Base-by-base conservation (phyloP, 1,139 yeast genomes). In the Yamadazyma atlantica region DNA sequence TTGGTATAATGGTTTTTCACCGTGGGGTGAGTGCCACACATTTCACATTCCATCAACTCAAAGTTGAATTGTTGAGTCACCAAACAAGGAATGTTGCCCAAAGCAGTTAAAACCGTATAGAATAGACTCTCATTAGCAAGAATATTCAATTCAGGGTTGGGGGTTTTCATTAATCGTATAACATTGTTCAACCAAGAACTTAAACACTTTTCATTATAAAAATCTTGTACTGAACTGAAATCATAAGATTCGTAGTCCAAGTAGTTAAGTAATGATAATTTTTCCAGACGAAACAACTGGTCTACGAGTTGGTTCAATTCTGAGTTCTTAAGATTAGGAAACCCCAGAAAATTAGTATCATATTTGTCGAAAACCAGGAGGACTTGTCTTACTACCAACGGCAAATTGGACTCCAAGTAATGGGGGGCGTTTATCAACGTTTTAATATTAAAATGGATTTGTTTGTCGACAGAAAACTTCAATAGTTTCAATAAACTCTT, bases 31-130 rank as follows among this genome's bases (percentile, higher is more conserved):
- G 53, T 48, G 4, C 62, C 75, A 57, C 85, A 80, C 11, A 49
- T 45, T 1, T 45, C 39, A 48, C 87, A 81, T 22, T 61, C 60
- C 5, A 47, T 46, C 0, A 55, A 39, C 1, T 46, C 38, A 15
- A 49, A 45, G 38, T 73, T 58, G 39, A 49, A 71, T 32, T 65
- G 68, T 0, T 57, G 59, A 15, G 59, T 55, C 0, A 58, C 34
- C 16, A 73, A 41, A 45, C 83, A 77, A 1, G 75, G 65, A 32
- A 65, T 63, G 33, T 64, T 55, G 8, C 80, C 74, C 17, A 77
- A 42, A 0, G 78, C 62, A 4, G 69, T 60, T 3, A 72, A 53
- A 4, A 67, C 40, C 0, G 72, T 54, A 39, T 61, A 58, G 15
- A 62, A 32, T 1, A 6, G 21, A 5, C 11, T 9, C 16, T 14